These are phyloP conservation scores for Ophiocordyceps camponoti-leonardi DNA, from an alignment of 2,329 filamentous ascomycete species.

Conservation along the genomic window DNA sequence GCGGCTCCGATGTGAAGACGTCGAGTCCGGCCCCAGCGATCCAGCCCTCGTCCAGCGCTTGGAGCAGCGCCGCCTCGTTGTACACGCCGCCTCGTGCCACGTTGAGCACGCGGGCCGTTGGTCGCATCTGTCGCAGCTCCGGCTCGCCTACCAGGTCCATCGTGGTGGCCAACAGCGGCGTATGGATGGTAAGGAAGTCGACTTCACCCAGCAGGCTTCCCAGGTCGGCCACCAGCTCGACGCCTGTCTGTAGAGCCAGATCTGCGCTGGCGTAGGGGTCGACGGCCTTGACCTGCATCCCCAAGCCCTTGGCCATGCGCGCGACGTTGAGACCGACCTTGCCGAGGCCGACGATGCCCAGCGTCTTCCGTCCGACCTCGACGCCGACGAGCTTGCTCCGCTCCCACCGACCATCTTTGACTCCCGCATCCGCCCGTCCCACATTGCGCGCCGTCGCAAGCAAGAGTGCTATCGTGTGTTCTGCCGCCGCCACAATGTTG, in stretches of 20 bases:
- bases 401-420: slow-evolving; percentile 63
- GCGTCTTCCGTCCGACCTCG: slow-evolving; percentile 60
- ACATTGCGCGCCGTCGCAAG: slow-evolving; percentile 61
- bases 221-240: slow-evolving; percentile 41
- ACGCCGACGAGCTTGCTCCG: slow-evolving; percentile 57
- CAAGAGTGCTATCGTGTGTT: slow-evolving; percentile 60
- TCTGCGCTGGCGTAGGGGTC: slow-evolving; percentile 64
- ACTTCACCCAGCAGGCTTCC: slow-evolving; percentile 43
- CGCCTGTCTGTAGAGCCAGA: slow-evolving; percentile 51
- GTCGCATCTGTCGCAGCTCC: slow-evolving; percentile 57
- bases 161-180: slow-evolving; percentile 61
- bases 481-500: slow-evolving; percentile 66
- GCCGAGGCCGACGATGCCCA: slow-evolving; percentile 65
- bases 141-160: slow-evolving; percentile 52
- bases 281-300: slow-evolving; percentile 58
- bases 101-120: slow-evolving; percentile 57
- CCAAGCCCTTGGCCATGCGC: slow-evolving; percentile 58
- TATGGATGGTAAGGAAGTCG: slow-evolving; percentile 70
- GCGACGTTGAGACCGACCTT: slow-evolving; percentile 72
- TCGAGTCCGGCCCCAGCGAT: slow-evolving; percentile 67
- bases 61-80: slow-evolving; percentile 56
- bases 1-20: slow-evolving; percentile 61
- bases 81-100: slow-evolving; percentile 68
- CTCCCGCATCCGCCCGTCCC: slow-evolving; percentile 47
- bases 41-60: slow-evolving; percentile 50